Percentiles rank a stretch among this genome's conserved stretches.
Conservation (phyloP, 169 alveolate genomes). For the Plasmodium billcollinsi region DNA sequence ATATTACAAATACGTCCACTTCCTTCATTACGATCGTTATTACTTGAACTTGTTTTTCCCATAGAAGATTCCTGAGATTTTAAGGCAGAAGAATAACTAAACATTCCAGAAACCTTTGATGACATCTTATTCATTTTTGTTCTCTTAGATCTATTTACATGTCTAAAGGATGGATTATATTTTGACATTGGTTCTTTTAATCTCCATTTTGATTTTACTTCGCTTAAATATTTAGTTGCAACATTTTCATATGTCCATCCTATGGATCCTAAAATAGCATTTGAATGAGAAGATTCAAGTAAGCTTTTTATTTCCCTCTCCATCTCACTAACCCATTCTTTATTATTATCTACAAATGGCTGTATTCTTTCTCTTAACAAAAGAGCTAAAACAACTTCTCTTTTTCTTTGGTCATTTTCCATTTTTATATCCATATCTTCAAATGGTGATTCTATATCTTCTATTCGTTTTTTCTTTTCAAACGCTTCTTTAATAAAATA, state of each 20-base stretch:
- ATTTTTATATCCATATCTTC: constrained; percentile 24
- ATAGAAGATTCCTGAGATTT: constrained; percentile 11
- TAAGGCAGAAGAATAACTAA: background rate
- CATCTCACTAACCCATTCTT: constrained; percentile 35
- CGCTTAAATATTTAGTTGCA: constrained; percentile 80
- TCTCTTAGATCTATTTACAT: too few relatives aligned
- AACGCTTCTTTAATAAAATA: constrained; percentile 27
- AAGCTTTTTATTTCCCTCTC: constrained; percentile 28
- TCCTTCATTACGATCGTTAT: background rate
- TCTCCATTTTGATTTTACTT: constrained; percentile 82
- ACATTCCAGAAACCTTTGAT: too few relatives aligned
- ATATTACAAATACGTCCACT: background rate
- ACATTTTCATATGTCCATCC: constrained; percentile 86
- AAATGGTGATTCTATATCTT: constrained; percentile 13
- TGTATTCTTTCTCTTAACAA: constrained; percentile 76
- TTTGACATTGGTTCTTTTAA: constrained; percentile 80
- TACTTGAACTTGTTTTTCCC: background rate
- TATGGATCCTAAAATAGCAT: constrained; percentile 81
- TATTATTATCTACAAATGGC: constrained; percentile 47
- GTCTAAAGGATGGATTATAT: constrained; percentile 79
- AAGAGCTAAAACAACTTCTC: constrained; percentile 82
- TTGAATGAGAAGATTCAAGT: constrained; percentile 77
- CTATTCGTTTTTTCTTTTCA: constrained; percentile 5
- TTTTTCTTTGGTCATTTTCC: constrained; percentile 77
- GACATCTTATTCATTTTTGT: too few relatives aligned